Evolutionary conservation across 129 eudicot species (phyloP), one percentile per base, ranked within the genome.

Genomic region (Saposhnikovia divaricata): DNA sequence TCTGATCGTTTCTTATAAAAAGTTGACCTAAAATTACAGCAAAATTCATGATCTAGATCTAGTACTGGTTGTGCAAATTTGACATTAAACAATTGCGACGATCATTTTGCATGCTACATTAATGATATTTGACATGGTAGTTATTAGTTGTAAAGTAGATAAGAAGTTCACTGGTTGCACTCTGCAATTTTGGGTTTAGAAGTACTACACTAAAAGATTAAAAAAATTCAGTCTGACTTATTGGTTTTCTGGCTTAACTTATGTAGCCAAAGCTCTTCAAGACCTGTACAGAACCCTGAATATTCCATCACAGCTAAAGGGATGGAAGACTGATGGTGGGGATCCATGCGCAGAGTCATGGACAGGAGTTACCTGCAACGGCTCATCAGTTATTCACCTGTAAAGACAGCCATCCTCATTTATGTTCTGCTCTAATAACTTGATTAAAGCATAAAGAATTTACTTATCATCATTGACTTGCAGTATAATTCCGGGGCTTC

Each of bases 301-400:
- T 61, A 77, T 65, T 47, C 91, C 98, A 70, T 74, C 85, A 46
- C 97, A 92, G 80, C 92, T 95, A 38, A 77, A 78, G 45, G 88
- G 85, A 78, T 95, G 98, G 98, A 87, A 81, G 75, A 74, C 65
- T 78, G 86, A 81, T n/a, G 91, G 91, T 39, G 94, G 96, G 77
- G 94, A 95, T 78, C 98, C 98, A 9, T 95, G 98, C 75, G 88
- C 61, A 81, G 96, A 95, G 77, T 78, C 85, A 18, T 95, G 98
- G 97, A 79, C 79, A 40, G 98, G 98, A 80, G 84, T 95, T 85
- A 44, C 81, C 15, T 95, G 98, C 84, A 43, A 40, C 46, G 91
- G 87, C 50, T 87, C 98, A 81, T 86, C 97, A 9, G 82, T 92
- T 46, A 80, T 89, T 39, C 83, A 85, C 81, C 84, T 95, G 98